Evolutionary conservation across 495 filamentous ascomycete species (phyloP), one percentile per base, ranked within the genome.

Genomic region (Chaetomidium leptoderma): DNA sequence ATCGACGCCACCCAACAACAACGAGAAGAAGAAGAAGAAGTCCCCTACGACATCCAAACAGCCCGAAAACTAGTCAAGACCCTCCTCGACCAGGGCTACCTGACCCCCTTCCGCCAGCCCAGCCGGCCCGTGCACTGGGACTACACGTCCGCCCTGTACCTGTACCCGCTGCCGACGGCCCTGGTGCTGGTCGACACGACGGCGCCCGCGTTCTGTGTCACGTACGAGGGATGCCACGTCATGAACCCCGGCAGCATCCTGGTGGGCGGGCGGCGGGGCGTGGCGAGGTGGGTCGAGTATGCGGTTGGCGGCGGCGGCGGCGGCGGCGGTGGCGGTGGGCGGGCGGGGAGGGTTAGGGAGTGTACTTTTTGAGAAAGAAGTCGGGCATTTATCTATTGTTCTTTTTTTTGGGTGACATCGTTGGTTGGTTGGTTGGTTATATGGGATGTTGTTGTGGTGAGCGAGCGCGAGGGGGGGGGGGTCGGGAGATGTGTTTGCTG

Each of bases 171-270:
- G 37, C 93, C 93, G 6, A 92, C 87, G 14, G 83, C 86, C 0
- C 66, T 97, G 62, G 82, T 96, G 23, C 71, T 98, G 19, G 85
- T 87, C 6, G 93, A 98, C 65, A 76, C 87, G 5, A 87, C 92
- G 35, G 84, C 84, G 24, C 83, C 86, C 42, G 78, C 91, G 0
- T 97, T 95, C 66, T 85, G 84, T 55, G 75, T 96, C 42, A 93
- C 88, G 17, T 97, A 97, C 66, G 91, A 96, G 71, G 92, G 91
- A 2, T 97, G 93, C 65, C 86, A 91, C 77, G 92, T 96, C 3
- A 88, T 98, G 83, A 98, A 98, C 66, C 93, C 93, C 0, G 93
- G 90, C 11, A 77, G 78, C 44, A 72, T 97, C 42, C 73, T 91
- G 45, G 83, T 85, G 0, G 72, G 78, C 6, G 84, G 81, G 6